phyloP scores from a whole-genome alignment of 2,329 filamentous ascomycete species.

The Atkinsonella texensis region DNA sequence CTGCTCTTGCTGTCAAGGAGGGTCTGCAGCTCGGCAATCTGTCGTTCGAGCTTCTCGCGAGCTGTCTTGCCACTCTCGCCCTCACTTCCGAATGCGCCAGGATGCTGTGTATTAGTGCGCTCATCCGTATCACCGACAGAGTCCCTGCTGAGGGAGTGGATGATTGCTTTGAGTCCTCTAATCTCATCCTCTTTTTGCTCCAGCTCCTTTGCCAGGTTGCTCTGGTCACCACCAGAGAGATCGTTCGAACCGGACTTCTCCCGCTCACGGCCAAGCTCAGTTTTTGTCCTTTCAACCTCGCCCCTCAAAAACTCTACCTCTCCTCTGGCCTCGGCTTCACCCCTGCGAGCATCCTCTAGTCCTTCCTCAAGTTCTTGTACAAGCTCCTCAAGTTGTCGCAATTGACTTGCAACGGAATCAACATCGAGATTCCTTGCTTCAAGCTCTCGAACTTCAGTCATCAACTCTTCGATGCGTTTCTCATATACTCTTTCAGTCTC shows the following conservation, averaged over 20 bases:
- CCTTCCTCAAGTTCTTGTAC: constrained; percentile 96
- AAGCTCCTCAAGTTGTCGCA: constrained; percentile 91
- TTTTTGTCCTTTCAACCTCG: constrained; percentile 82
- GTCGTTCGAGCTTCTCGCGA: constrained; percentile 61
- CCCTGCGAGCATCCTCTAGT: constrained; percentile 82
- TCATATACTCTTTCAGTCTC: constrained; percentile 97
- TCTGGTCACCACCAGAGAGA: constrained; percentile 27
- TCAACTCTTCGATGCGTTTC: constrained; percentile 74
- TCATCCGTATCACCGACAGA: constrained; percentile 36
- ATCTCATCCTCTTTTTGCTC: constrained; percentile 97
- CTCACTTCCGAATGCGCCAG: constrained; percentile 23
- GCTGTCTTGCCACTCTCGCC: constrained; percentile 18
- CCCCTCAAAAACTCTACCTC: constrained; percentile 93
- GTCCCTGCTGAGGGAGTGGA: constrained; percentile 83
- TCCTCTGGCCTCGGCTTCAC: constrained; percentile 87
- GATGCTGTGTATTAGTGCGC: constrained; percentile 16
- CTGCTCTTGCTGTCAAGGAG: constrained; percentile 59
- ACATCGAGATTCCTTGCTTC: constrained; percentile 80
- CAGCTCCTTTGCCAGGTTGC: constrained; percentile 56
- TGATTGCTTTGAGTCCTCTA: constrained; percentile 90
- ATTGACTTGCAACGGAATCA: constrained; percentile 76
- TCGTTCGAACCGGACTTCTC: constrained; percentile 52
- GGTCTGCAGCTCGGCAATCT: constrained; percentile 65
- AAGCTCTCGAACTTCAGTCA: constrained; percentile 71
- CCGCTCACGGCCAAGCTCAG: constrained; percentile 76